Evolutionary conservation across 2,329 filamentous ascomycete genomes (phyloP).

Genomic region (Atkinsonella hypoxylon): DNA sequence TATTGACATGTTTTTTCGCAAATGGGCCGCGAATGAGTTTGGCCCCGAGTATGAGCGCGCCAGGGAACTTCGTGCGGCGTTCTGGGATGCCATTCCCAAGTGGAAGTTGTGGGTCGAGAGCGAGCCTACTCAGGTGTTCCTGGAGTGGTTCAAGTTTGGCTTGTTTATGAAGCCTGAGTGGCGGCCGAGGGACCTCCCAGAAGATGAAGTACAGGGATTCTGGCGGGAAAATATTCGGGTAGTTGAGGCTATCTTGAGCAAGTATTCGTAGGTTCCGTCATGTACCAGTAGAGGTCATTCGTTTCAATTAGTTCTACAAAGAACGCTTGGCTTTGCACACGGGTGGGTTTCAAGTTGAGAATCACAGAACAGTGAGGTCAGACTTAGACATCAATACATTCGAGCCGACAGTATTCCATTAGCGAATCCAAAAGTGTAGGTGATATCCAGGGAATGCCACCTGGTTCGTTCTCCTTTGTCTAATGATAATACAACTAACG

Average conservation of each 20-base stretch:
- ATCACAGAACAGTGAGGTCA: no score
- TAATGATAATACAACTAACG: no score
- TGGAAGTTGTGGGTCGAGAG: conserved; percentile 8
- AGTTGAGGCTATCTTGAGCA: conserved; percentile 7
- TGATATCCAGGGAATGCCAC: no score
- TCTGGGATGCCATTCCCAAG: conserved; percentile 9
- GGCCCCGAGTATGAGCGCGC: conserved; percentile 5
- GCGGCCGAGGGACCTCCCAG: background rate
- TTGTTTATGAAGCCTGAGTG: conserved; percentile 8
- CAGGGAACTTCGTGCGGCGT: conserved; percentile 7
- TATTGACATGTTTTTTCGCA: conserved; percentile 10
- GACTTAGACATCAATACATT: no score
- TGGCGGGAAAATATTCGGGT: conserved; percentile 8
- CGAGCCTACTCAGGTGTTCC: conserved; percentile 4
- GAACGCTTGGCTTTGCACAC: no score
- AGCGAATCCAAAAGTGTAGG: no score
- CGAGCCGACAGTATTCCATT: no score
- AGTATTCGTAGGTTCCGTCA: no score
- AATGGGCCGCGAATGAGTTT: conserved; percentile 6
- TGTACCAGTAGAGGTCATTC: no score
- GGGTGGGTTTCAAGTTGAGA: no score
- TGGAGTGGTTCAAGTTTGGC: conserved; percentile 10
- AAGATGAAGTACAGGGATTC: conserved; percentile 3
- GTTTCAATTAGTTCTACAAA: no score
- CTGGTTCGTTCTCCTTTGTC: no score